These are phyloP conservation scores for Gentiana dahurica DNA, from an alignment of 257 asterid genomes.

Conservation along the genomic window DNA sequence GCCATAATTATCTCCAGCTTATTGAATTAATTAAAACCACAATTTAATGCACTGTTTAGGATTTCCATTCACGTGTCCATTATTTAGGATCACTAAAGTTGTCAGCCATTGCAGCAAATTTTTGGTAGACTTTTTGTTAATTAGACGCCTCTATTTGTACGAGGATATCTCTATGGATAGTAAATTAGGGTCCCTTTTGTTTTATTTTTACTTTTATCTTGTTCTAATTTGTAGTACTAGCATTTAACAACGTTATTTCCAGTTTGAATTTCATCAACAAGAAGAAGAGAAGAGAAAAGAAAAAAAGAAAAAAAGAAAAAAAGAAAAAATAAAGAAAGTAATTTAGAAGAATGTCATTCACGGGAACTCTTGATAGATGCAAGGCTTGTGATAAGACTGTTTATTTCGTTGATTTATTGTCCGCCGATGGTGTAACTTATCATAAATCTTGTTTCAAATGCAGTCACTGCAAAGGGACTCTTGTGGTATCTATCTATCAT, in stretches of 20 bases:
- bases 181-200: too few species aligned
- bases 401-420: constrained; percentile 18
- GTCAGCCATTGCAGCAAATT: constrained; percentile 10
- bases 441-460: constrained; percentile 41
- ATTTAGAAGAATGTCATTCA: constrained; percentile 14
- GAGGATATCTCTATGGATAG: too few species aligned
- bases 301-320: too few species aligned
- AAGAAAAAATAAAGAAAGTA: too few species aligned
- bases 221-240: neutral
- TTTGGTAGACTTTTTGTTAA: constrained; percentile 3
- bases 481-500: constrained; percentile 25
- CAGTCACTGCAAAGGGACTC: constrained; percentile 45
- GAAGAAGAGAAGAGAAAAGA: neutral
- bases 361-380: constrained; percentile 23
- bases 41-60: constrained; percentile 7
- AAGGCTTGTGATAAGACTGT: constrained; percentile 25
- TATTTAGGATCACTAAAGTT: constrained; percentile 14
- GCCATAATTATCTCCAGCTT: too few species aligned
- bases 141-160: neutral
- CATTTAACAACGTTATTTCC: neutral
- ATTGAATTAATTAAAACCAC: too few species aligned
- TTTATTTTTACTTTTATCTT: too few species aligned
- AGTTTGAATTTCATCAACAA: neutral
- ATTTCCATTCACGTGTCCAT: constrained; percentile 42
- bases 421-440: constrained; percentile 29